These are phyloP conservation scores for Elsinoe batatas DNA, from an alignment of 2,329 filamentous ascomycete genomes.

Conservation along the genomic window DNA sequence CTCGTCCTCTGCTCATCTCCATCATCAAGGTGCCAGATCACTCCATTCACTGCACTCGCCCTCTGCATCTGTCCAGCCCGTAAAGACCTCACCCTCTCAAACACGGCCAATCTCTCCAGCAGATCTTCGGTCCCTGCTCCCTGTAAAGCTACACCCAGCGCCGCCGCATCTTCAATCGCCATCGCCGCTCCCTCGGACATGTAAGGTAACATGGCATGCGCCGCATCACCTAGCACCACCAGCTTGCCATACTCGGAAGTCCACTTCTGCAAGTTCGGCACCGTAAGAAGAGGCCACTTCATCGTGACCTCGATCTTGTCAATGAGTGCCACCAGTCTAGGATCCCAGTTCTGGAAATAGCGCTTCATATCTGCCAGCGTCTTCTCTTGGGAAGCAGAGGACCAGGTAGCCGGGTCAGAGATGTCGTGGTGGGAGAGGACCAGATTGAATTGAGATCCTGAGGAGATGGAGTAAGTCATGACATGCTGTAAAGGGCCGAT, in stretches of 20 bases:
- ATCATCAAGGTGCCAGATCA: conserved; percentile 1
- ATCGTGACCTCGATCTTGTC: background rate
- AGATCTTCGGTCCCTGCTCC: background rate
- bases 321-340: background rate
- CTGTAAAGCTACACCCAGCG: conserved; percentile 36
- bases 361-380: background rate
- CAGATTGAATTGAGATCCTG: background rate
- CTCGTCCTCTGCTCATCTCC: conserved; percentile 1
- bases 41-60: conserved; percentile 1
- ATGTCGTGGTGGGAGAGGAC: background rate
- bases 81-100: background rate
- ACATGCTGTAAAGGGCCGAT: background rate
- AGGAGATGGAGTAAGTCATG: background rate
- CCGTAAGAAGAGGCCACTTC: background rate
- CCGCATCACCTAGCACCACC: conserved; percentile 53
- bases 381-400: background rate
- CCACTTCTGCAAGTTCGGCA: conserved; percentile 33
- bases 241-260: conserved; percentile 46
- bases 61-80: background rate
- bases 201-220: conserved; percentile 56
- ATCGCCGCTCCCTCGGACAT: conserved; percentile 49
- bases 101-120: background rate
- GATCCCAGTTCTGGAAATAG: background rate
- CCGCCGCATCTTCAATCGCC: conserved; percentile 51
- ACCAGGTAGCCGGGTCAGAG: background rate